phyloP scores from a whole-genome alignment of 2,329 filamentous ascomycete genomes.

The Stemphylium beticola region DNA sequence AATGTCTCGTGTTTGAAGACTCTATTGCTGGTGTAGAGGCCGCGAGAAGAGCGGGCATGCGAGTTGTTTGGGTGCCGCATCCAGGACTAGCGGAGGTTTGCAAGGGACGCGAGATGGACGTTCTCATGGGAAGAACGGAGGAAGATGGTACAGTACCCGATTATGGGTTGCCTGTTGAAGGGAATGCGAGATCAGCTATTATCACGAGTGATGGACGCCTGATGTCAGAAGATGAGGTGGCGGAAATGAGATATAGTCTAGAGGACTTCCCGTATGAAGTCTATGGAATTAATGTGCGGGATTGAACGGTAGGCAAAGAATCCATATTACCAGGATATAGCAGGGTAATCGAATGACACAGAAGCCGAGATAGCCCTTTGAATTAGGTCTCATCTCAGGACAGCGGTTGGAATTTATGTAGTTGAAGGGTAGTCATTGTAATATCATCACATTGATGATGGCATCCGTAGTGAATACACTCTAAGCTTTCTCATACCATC shows the following conservation, averaged over 20 bases:
- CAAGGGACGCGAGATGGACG: conserved; percentile 8
- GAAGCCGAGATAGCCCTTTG: too few relatives aligned
- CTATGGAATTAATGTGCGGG: conserved; percentile 1
- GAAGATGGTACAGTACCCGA: not conserved
- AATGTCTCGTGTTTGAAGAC: conserved; percentile 13
- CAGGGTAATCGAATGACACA: too few relatives aligned
- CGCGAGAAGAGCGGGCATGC: conserved; percentile 2
- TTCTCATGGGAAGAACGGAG: conserved; percentile 11
- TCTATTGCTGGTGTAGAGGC: conserved; percentile 10
- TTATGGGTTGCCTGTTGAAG: not conserved
- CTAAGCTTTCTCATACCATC: conserved; percentile 19
- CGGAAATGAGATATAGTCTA: conserved; percentile 1
- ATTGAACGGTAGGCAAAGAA: not conserved
- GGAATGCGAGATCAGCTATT: not conserved
- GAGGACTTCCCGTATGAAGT: conserved; percentile 5
- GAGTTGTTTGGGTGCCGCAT: conserved; percentile 8
- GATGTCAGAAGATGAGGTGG: conserved; percentile 1
- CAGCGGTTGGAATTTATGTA: too few relatives aligned
- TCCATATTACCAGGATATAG: too few relatives aligned
- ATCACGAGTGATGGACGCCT: not conserved
- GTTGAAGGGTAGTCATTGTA: too few relatives aligned
- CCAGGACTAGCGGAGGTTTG: conserved; percentile 6
- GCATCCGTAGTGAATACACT: too few relatives aligned
- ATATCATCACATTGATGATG: too few relatives aligned
- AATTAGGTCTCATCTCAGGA: too few relatives aligned